phyloP scores from a whole-genome alignment of 1,139 yeast species.

The Suhomyces bokatorum region DNA sequence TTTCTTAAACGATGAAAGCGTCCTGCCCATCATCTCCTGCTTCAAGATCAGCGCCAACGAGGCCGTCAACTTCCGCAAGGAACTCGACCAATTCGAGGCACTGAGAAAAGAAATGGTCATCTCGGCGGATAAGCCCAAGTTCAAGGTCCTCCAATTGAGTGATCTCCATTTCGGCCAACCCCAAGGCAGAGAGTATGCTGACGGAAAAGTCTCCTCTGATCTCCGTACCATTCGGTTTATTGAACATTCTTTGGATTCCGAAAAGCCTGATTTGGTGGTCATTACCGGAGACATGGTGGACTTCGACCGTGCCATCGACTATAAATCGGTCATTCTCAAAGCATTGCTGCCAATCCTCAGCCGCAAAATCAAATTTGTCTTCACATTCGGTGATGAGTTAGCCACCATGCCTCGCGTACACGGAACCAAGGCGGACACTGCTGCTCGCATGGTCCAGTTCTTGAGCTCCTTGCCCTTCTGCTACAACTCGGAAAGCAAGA shows the following conservation, averaged over 20 bases:
- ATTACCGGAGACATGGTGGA: conserved; percentile 46
- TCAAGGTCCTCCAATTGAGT: conserved; percentile 40
- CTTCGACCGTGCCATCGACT: conserved; percentile 25
- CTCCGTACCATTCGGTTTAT: conserved; percentile 33
- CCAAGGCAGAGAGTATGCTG: conserved; percentile 24
- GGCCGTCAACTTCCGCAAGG: conserved; percentile 5
- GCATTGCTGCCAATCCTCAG: conserved; percentile 37
- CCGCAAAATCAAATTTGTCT: conserved; percentile 33
- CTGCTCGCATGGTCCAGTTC: conserved; percentile 18
- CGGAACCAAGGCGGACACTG: conserved; percentile 1
- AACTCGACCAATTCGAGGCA: conserved; percentile 9
- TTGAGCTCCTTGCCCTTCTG: conserved; percentile 41
- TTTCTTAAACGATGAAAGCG: conserved; percentile 4
- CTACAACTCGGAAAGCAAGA: conserved; percentile 26
- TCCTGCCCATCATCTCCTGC: conserved; percentile 15
- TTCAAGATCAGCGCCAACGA: conserved; percentile 12
- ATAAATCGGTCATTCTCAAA: conserved; percentile 37
- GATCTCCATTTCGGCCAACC: conserved; percentile 44
- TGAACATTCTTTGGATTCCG: conserved; percentile 27
- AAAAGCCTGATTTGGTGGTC: conserved; percentile 38
- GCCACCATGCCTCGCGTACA: conserved; percentile 1
- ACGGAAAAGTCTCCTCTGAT: conserved; percentile 30
- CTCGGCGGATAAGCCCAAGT: conserved; percentile 15
- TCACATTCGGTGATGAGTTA: conserved; percentile 42
- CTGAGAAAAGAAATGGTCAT: conserved; percentile 7